Evolutionary conservation across 495 filamentous ascomycete species (phyloP), one percentile per base, ranked within the genome.

Genomic region (Pseudomonodictys pantanalensis): DNA sequence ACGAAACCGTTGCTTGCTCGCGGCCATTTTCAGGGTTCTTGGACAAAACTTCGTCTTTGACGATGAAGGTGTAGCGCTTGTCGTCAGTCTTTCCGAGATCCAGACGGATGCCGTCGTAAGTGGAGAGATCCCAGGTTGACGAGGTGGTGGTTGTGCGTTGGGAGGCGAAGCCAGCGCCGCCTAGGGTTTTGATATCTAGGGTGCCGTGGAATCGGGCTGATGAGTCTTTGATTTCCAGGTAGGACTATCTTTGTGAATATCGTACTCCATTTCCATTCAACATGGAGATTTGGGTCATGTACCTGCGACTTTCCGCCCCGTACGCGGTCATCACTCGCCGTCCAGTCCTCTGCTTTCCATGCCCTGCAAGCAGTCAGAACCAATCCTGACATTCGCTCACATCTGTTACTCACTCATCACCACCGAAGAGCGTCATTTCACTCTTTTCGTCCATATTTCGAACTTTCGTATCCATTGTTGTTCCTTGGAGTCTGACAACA

Each of bases 91-190:
- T 58, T 11, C 29, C 57, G 30, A 74, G 58, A 4, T 64, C 29
- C 11, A 76, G 42, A 43, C 48, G 17, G 41, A 76, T 68, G 20
- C 71, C 73, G 47, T 72, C 66, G 55, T 72, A 73, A 8, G 42
- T 38, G 2, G 66, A 68, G 1, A 75, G 67, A 46, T 78, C 67
- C 69, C 71, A 76, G 23, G 60, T 49, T 11, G 25, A 42, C 41
- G 71, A 58, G 18, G 71, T 67, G 15, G 59, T 60, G 45, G 64
- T 52, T 10, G 89, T 89, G 24, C 86, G 81, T 62, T 92, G 88
- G 0, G 81, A 86, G 1, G 90, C 89, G 68, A 95, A 95, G 3
- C 90, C 91, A 0, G 91, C 89, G 9, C 88, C 88, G 11, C 88
- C 88, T 0, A 95, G 82, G 0, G 85, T 83, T n/a, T 74, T 77